Evolutionary conservation across 208 protist species (phyloP).

Genomic region (Trypanosoma boissoni): DNA sequence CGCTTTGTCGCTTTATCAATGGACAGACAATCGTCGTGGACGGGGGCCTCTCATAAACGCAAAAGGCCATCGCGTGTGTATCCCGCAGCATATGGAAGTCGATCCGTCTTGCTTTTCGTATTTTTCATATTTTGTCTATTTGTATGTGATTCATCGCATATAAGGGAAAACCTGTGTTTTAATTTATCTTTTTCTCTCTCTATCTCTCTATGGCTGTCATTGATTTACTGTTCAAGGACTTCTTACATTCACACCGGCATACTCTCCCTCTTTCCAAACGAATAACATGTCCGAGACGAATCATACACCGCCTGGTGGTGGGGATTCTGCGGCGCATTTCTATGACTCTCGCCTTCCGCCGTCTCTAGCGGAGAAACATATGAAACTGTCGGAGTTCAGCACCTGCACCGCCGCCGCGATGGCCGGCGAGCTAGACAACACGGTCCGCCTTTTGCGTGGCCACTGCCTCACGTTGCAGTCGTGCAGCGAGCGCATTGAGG

Average conservation of each 20-base stretch:
- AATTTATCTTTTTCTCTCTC: neutral
- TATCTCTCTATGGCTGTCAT: too few species aligned
- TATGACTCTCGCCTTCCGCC: constrained; percentile 29
- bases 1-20: constrained; percentile 69
- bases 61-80: constrained; percentile 1
- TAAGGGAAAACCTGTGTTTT: neutral
- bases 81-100: too few species aligned
- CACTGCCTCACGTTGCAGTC: constrained; percentile 38
- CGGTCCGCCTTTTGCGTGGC: constrained; percentile 40
- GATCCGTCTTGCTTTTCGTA: constrained; percentile 8
- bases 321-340: neutral
- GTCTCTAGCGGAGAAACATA: constrained; percentile 45
- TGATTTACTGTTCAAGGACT: too few species aligned
- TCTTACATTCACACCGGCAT: too few species aligned
- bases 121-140: constrained; percentile 9
- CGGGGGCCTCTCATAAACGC: constrained; percentile 54
- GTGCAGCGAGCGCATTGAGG: constrained; percentile 66
- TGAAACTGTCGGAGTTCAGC: constrained; percentile 44
- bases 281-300: too few species aligned
- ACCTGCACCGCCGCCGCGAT: constrained; percentile 26
- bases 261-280: too few species aligned
- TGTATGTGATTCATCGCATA: neutral
- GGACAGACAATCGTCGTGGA: constrained; percentile 81
- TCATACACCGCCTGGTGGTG: constrained; percentile 1
- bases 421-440: constrained; percentile 32